Percentiles rank a stretch among this genome's conserved stretches.
Evolutionary conservation across 805 yeast species (phyloP).

Genomic region (Candida wancherniae): DNA sequence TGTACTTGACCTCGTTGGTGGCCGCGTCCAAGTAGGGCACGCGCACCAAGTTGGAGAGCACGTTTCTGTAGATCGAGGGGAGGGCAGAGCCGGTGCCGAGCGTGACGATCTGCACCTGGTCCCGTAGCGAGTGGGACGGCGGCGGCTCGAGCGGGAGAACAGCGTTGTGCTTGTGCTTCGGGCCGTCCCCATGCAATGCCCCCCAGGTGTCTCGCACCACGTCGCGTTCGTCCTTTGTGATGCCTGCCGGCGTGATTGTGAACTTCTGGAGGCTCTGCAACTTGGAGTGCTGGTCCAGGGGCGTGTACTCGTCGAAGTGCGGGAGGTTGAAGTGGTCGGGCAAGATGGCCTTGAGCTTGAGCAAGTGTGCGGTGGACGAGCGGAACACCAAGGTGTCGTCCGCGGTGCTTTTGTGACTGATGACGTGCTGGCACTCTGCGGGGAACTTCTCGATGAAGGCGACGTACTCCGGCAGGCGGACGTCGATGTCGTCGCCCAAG

Average conservation of each 20-base stretch:
- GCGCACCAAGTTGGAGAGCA: conserved; percentile 71
- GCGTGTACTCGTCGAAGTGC: conserved; percentile 17
- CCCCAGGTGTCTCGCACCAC: conserved; percentile 23
- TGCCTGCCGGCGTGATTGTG: conserved; percentile 20
- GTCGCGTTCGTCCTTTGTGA: conserved; percentile 18
- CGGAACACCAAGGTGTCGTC: conserved; percentile 58
- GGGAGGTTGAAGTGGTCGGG: conserved; percentile 42
- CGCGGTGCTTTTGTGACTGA: conserved; percentile 67
- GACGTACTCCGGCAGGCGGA: conserved; percentile 37
- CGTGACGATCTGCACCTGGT: conserved; percentile 64
- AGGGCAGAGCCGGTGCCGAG: conserved; percentile 92
- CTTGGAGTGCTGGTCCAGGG: conserved; percentile 14
- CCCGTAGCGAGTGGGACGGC: conserved; percentile 26
- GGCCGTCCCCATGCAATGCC: conserved; percentile 24
- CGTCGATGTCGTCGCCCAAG: conserved; percentile 58
- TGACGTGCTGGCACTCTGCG: conserved; percentile 47
- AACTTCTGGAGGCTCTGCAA: conserved; percentile 32
- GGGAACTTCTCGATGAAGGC: conserved; percentile 55
- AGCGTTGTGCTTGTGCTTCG: conserved; percentile 11
- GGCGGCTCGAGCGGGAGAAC: conserved; percentile 19
- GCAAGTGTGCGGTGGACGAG: conserved; percentile 47
- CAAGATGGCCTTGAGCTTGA: conserved; percentile 56
- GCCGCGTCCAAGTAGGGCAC: conserved; percentile 44
- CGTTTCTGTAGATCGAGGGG: conserved; percentile 83
- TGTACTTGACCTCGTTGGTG: conserved; percentile 22